Conservation (phyloP, 2,329 filamentous ascomycete species). For the Fusarium gaditjirri region DNA sequence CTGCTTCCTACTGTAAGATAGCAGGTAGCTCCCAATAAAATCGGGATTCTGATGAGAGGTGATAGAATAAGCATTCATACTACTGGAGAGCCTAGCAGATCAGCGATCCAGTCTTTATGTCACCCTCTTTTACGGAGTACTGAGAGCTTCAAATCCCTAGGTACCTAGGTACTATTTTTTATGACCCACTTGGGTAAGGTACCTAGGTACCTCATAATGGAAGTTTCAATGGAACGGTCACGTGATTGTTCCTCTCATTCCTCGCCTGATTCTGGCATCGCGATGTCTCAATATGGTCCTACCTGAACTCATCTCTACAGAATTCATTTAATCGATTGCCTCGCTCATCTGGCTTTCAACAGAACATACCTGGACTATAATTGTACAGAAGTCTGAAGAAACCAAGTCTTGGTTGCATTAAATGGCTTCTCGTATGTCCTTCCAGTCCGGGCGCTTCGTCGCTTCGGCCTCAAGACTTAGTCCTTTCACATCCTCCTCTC, state of each 20-base stretch:
- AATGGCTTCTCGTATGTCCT: conserved; percentile 50
- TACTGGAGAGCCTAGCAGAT: too few relatives aligned
- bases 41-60: too few relatives aligned
- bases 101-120: too few relatives aligned
- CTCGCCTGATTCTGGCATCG: conserved; percentile 21
- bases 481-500: conserved; percentile 28
- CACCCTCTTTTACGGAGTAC: too few relatives aligned
- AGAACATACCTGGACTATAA: neutral
- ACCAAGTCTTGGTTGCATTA: conserved; percentile 12
- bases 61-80: too few relatives aligned
- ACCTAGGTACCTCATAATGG: neutral
- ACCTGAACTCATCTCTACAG: neutral
- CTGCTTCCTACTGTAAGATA: too few relatives aligned
- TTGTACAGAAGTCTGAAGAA: neutral
- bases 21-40: too few relatives aligned
- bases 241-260: conserved; percentile 15
- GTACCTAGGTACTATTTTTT: too few relatives aligned
- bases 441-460: conserved; percentile 43
- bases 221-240: neutral
- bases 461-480: conserved; percentile 36
- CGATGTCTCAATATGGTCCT: conserved; percentile 2
- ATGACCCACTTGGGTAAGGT: too few relatives aligned
- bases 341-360: neutral
- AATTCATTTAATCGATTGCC: neutral
- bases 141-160: too few relatives aligned